These are phyloP conservation scores for Cladosporium sp. DNA, from an alignment of 2,329 filamentous ascomycete species.

Conservation along the genomic window DNA sequence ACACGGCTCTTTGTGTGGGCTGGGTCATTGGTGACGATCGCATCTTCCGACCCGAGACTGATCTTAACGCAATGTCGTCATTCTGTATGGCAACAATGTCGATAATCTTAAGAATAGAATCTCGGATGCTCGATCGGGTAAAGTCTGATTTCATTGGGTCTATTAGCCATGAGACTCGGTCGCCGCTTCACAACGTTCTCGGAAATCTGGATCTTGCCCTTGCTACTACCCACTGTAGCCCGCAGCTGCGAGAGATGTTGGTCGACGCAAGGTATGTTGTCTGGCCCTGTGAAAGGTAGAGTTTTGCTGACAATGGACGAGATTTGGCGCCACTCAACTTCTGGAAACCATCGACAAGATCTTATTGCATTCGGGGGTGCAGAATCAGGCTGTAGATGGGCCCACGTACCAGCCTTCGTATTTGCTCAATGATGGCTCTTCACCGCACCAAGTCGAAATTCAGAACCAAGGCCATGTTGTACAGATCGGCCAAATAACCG, in stretches of 20 bases:
- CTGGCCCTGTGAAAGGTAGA: too few species aligned
- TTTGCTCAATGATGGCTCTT: too few species aligned
- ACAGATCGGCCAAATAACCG: too few species aligned
- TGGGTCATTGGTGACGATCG: background rate
- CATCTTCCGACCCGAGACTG: background rate
- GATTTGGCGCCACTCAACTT: too few species aligned
- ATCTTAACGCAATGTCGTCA: constrained; percentile 38
- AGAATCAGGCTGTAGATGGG: too few species aligned
- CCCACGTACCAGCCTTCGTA: too few species aligned
- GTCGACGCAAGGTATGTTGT: constrained; percentile 24
- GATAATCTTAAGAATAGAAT: constrained; percentile 55
- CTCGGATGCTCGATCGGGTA: constrained; percentile 42
- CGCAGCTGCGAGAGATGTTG: constrained; percentile 32
- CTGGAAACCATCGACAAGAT: too few species aligned
- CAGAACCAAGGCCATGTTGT: too few species aligned
- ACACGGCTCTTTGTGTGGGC: background rate
- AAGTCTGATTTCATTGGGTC: constrained; percentile 45
- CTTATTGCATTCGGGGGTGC: too few species aligned
- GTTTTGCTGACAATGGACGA: too few species aligned
- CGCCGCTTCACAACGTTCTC: constrained; percentile 32
- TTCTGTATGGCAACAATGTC: constrained; percentile 58
- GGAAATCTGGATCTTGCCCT: constrained; percentile 38
- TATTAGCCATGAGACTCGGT: constrained; percentile 40
- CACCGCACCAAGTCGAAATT: too few species aligned
- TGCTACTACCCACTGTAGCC: constrained; percentile 42